phyloP scores from a whole-genome alignment of 1,284 basidiomycete genomes.

The Ustilago xerochloae region DNA sequence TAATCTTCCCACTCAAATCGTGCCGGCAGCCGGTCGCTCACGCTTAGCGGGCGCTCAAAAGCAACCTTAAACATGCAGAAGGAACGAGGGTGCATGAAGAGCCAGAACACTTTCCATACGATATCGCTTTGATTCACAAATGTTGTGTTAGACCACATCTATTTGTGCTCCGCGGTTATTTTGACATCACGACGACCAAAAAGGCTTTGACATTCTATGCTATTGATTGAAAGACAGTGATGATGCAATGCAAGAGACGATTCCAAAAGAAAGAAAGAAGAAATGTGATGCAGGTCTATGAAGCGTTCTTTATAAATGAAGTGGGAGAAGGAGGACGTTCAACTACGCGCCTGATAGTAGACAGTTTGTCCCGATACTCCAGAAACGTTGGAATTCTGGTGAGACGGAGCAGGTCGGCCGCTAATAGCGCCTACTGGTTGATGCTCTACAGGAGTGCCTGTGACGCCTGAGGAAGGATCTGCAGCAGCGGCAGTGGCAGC shows the following conservation, averaged over 20 bases:
- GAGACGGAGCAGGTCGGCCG: constrained; percentile 17
- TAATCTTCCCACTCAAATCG: too few species aligned
- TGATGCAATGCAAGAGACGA: background rate
- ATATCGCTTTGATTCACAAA: too few species aligned
- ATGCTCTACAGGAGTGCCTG: constrained; percentile 14
- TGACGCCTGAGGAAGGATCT: background rate
- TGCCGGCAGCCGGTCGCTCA: too few species aligned
- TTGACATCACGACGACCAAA: background rate
- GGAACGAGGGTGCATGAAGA: too few species aligned
- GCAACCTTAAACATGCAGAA: too few species aligned
- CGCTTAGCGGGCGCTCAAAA: too few species aligned
- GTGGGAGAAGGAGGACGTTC: background rate
- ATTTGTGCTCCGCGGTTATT: background rate
- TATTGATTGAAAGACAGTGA: background rate
- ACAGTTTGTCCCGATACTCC: constrained; percentile 33
- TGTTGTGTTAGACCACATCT: background rate
- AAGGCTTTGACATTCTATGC: background rate
- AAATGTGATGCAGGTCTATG: background rate
- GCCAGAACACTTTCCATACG: too few species aligned
- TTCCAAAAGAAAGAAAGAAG: background rate
- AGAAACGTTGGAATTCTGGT: constrained; percentile 30
- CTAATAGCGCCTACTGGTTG: background rate
- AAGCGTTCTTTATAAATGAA: background rate
- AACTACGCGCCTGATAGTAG: constrained; percentile 23
- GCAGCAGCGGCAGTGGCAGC: background rate